These are phyloP conservation scores for Boletus coccyginus DNA, from an alignment of 768 basidiomycete species.

Conservation along the genomic window DNA sequence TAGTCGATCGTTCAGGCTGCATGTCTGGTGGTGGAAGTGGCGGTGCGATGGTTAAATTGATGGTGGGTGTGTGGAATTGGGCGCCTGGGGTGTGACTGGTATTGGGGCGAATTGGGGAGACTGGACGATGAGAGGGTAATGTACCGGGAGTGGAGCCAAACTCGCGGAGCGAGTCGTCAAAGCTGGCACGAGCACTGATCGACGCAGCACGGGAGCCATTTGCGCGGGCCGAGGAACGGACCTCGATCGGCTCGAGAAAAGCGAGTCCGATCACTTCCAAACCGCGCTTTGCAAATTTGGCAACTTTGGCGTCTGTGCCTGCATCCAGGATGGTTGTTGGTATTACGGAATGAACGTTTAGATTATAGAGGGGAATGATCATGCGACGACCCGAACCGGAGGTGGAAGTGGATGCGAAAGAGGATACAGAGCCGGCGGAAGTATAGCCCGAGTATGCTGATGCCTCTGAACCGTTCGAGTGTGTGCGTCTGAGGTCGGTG, in stretches of 20 bases:
- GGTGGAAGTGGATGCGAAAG: slow-evolving; percentile 42
- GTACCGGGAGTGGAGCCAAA: slow-evolving; percentile 10
- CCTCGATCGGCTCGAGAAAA: slow-evolving; percentile 77
- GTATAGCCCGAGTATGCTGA: slow-evolving; percentile 46
- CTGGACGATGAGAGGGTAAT: slow-evolving; percentile 7
- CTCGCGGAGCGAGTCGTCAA: slow-evolving; percentile 24
- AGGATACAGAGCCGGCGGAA: slow-evolving; percentile 43
- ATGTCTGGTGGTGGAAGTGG: slow-evolving; percentile 13
- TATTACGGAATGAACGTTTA: slow-evolving; percentile 85
- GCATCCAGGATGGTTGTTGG: slow-evolving; percentile 85
- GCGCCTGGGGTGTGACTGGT: slow-evolving; percentile 1
- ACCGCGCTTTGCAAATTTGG: slow-evolving; percentile 69
- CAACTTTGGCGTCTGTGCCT: slow-evolving; percentile 84
- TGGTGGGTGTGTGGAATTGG: slow-evolving; percentile 4
- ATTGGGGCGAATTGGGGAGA: slow-evolving; percentile 7
- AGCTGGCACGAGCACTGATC: slow-evolving; percentile 29
- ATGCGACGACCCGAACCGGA: slow-evolving; percentile 55
- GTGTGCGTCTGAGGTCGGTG: slow-evolving; percentile 28
- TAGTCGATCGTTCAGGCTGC: slow-evolving; percentile 43
- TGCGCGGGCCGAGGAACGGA: slow-evolving; percentile 41
- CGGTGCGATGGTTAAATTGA: slow-evolving; percentile 16
- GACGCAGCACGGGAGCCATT: slow-evolving; percentile 7
- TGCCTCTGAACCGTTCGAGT: slow-evolving; percentile 52
- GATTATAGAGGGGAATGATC: slow-evolving; percentile 84
- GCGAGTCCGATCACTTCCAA: slow-evolving; percentile 78